Conservation (phyloP, 306 rosid genomes). For the Datisca glomerata region DNA sequence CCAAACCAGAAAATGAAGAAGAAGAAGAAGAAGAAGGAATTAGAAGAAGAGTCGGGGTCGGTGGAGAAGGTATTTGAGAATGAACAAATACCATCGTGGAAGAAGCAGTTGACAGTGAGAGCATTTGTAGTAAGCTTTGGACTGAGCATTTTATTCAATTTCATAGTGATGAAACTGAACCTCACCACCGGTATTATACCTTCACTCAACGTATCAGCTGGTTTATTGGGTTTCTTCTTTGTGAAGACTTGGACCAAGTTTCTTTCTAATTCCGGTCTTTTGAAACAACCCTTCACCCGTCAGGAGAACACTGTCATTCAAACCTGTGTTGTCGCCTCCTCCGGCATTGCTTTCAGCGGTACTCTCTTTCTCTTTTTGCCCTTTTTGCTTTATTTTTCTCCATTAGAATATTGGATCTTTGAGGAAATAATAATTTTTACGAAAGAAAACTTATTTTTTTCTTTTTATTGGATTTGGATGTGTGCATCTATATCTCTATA, state of each 20-base stretch:
- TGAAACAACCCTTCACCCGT: slow-evolving; percentile 30
- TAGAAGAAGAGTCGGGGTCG: slow-evolving; percentile 1
- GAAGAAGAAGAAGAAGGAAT: background rate
- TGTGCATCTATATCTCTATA: too few relatives aligned
- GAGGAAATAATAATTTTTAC: too few relatives aligned
- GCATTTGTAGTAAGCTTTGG: slow-evolving; percentile 27
- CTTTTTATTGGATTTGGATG: background rate
- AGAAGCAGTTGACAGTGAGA: slow-evolving; percentile 25
- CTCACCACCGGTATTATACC: slow-evolving; percentile 36
- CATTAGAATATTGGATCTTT: too few relatives aligned
- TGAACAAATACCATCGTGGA: slow-evolving; percentile 21
- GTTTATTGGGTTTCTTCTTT: slow-evolving; percentile 32
- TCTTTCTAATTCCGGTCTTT: slow-evolving; percentile 10
- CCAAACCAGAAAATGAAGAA: slow-evolving; percentile 17
- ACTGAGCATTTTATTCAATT: slow-evolving; percentile 26
- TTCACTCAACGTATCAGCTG: slow-evolving; percentile 33
- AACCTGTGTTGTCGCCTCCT: slow-evolving; percentile 41
- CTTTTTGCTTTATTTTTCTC: background rate
- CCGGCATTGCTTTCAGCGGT: slow-evolving; percentile 39
- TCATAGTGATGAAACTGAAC: slow-evolving; percentile 37
- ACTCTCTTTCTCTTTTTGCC: background rate
- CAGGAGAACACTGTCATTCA: slow-evolving; percentile 43
- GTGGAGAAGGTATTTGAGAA: slow-evolving; percentile 25
- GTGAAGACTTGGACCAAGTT: slow-evolving; percentile 30
- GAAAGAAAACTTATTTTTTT: too few relatives aligned